These are phyloP conservation scores for Arachnopeziza araneosa DNA, from an alignment of 2,329 filamentous ascomycete genomes.

Conservation along the genomic window DNA sequence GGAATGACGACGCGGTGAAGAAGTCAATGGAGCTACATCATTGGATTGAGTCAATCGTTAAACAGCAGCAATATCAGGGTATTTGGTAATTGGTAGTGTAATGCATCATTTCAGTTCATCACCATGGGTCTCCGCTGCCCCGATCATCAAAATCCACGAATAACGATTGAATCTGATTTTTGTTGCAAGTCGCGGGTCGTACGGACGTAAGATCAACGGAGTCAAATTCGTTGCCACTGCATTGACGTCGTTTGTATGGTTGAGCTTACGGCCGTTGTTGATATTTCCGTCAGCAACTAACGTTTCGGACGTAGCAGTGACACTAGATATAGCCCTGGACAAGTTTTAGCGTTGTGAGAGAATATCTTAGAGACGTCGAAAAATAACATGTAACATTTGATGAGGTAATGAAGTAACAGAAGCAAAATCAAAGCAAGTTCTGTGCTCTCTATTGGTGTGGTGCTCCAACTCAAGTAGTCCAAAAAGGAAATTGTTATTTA, in stretches of 20 bases:
- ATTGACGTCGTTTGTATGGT: neutral
- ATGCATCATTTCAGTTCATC: neutral
- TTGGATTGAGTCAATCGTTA: constrained; percentile 1
- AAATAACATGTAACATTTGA: too few relatives aligned
- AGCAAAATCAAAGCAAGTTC: too few relatives aligned
- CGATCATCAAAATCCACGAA: neutral
- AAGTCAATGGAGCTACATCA: constrained; percentile 1
- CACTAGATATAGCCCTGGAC: neutral
- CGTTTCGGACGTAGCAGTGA: neutral
- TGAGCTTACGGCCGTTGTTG: neutral
- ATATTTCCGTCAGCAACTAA: neutral
- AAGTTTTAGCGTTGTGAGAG: too few relatives aligned
- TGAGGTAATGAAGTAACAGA: too few relatives aligned
- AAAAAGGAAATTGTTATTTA: too few relatives aligned
- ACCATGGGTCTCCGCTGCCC: neutral
- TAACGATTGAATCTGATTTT: neutral
- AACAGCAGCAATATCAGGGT: constrained; percentile 2
- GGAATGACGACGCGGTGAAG: constrained; percentile 1
- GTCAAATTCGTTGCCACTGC: neutral
- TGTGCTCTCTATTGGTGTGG: too few relatives aligned
- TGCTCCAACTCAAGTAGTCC: too few relatives aligned
- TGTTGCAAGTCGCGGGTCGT: constrained; percentile 2
- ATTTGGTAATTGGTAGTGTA: neutral
- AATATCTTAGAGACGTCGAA: too few relatives aligned
- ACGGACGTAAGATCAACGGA: constrained; percentile 1